Evolutionary conservation across 164 flowering plant species (phyloP).

Genomic region (Liriodendron chinense): DNA sequence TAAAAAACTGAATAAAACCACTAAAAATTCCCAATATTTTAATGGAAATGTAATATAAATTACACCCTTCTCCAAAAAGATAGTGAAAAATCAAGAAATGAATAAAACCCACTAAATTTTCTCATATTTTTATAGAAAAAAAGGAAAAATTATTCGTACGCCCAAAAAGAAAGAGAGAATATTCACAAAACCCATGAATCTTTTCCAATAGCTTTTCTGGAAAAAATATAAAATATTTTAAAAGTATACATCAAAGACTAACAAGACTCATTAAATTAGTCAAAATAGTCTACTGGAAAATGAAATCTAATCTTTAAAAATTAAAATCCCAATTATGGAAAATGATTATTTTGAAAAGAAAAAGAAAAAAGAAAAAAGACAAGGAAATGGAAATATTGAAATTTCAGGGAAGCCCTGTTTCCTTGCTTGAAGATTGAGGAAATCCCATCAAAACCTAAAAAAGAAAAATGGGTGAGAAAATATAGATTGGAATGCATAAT

Average conservation of each 20-base stretch:
- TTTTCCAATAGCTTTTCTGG: not conserved
- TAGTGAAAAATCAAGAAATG: no score
- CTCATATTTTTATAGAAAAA: not conserved
- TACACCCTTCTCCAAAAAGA: not conserved
- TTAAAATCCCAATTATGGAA: no score
- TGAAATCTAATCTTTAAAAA: no score
- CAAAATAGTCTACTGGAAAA: not conserved
- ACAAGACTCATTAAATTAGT: no score
- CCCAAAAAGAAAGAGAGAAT: not conserved
- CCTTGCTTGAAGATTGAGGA: constrained; percentile 1
- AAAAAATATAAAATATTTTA: not conserved
- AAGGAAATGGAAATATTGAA: not conserved
- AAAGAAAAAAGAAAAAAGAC: no score
- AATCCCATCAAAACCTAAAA: constrained; percentile 3
- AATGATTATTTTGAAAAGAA: no score
- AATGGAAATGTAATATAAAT: not conserved
- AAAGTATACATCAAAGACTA: no score
- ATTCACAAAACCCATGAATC: not conserved
- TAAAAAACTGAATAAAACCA: not conserved
- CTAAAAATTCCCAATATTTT: not conserved
- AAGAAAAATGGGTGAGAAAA: not conserved
- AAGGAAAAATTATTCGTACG: not conserved
- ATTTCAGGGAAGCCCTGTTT: constrained; percentile 1
- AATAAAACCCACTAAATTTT: not conserved
- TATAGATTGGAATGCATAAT: not conserved